phyloP scores from a whole-genome alignment of 768 basidiomycete species.

The Leccinum uliginosum region DNA sequence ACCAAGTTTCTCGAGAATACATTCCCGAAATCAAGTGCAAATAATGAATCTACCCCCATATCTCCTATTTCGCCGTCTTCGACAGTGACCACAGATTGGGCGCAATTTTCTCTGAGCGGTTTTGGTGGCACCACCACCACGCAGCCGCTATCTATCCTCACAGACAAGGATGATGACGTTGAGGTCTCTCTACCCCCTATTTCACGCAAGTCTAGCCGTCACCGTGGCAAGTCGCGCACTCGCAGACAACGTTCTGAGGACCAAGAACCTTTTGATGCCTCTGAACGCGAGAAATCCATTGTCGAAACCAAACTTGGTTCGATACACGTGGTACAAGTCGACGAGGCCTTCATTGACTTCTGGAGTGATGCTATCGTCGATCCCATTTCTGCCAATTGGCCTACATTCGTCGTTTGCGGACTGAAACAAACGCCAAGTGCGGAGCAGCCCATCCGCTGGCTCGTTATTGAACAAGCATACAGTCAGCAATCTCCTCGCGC shows the following conservation, averaged over 20 bases:
- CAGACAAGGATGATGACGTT: constrained; percentile 62
- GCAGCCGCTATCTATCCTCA: constrained; percentile 47
- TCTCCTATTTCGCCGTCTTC: constrained; percentile 31
- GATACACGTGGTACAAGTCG: constrained; percentile 48
- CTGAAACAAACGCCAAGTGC: constrained; percentile 39
- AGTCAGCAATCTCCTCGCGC: constrained; percentile 31
- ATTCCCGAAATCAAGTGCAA: constrained; percentile 6
- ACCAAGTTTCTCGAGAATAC: constrained; percentile 23
- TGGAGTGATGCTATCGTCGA: constrained; percentile 75
- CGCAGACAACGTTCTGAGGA: constrained; percentile 24
- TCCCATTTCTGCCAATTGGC: constrained; percentile 61
- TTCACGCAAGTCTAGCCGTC: constrained; percentile 34
- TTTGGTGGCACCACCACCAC: constrained; percentile 42
- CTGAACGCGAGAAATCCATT: constrained; percentile 9
- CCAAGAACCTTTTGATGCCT: constrained; percentile 1
- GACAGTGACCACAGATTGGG: constrained; percentile 49
- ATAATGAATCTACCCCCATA: constrained; percentile 18
- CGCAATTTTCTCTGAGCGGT: constrained; percentile 62
- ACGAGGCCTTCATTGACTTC: constrained; percentile 81
- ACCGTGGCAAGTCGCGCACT: constrained; percentile 26
- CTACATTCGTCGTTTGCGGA: constrained; percentile 66
- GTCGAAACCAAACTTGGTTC: constrained; percentile 39
- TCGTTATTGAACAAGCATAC: constrained; percentile 65
- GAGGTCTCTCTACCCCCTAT: constrained; percentile 46
- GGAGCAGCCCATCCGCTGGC: constrained; percentile 46